Base-by-base conservation (phyloP, 768 basidiomycete species). In the Hortiboletus flavorubellus region DNA sequence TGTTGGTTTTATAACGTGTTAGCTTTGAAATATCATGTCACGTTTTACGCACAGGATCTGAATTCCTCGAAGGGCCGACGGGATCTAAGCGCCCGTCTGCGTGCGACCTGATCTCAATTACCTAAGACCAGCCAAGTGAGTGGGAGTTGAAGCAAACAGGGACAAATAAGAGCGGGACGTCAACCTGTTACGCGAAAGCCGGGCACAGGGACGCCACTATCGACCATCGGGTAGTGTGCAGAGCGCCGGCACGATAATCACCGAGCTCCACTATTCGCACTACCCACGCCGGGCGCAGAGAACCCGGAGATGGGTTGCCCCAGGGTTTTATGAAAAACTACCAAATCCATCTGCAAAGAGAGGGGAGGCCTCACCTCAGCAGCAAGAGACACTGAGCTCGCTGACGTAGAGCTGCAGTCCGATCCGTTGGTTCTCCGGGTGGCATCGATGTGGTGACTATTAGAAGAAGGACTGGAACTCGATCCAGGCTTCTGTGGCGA, bases 401-500 rank as follows among this genome's bases (percentile, higher is more conserved):
- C 56, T 39, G 68, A 71, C 23, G 68, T 68, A 47, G 62, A 63
- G n/a, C 53, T 41, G 26, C 21, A 18, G 37, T 55, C 43, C 18
- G 68, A 69, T 56, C 48, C 49, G 53, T 61, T 29, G 21, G 64
- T 69, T 53, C 59, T 63, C 30, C 61, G 66, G 55, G 68, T 59
- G 15, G 56, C 58, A 72, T 72, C 68, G 53, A 68, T 59, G 43
- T 61, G 56, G 46, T 58, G 64, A 33, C 55, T 61, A 11, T 30
- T 60, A 15, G 61, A 66, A 54, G 64, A 59, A 46, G 53, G 56
- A 18, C 54, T 60, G 14, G 69, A 63, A 42, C 59, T 70, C 29
- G 68, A 72, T 52, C 56, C 37, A 37, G 69, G 59, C 49, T 67
- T 69, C 58, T 68, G 61, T 39, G 55, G 53, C 54, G 46, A 50